Evolutionary conservation across 2,329 filamentous ascomycete genomes (phyloP), one percentile per base, ranked within the genome.

Genomic region (Nothophoma quercina): DNA sequence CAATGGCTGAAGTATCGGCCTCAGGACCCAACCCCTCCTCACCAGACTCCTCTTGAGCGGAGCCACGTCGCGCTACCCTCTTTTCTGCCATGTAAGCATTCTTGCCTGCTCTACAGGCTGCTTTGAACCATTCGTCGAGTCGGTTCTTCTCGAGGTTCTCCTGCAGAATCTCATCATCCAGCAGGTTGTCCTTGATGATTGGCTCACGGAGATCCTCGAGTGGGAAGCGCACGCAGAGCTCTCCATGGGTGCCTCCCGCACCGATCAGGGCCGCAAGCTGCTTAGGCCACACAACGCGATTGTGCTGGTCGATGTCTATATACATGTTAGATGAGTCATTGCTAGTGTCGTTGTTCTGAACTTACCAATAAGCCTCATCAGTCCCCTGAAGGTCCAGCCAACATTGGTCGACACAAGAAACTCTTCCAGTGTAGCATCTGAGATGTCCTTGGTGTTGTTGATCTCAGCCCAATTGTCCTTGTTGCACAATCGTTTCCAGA

Each of bases 401-500:
- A 91, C 79, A 22, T 87, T 81, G 4, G 91, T 96, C 18, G 64
- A 48, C 12, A 64, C 59, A 12, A 96, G 75, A 15, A 84, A 78
- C 22, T 83, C 80, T 45, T 86, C 79, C 22, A 91, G 83, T 56
- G 89, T 83, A 3, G 79, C 76, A 65, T 96, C 92, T 50, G 86
- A 85, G 69, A 90, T 88, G 53, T 88, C 81, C 39, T 88, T 85
- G 0, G 89, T 93, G 60, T 90, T 86, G 68, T 95, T 93, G 68
- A 96, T 83, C 52, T 79, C 80, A 21, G 83, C 79, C 95, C 95
- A 99, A 69, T 97, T 85, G 71, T 97, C 93, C 41, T 87, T 85
- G 60, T 93, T 83, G 66, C 89, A 89, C 56, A 91, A 88, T 46
- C 95, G 86, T 68, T 95, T 88, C 95, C 95, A 99, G 57, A 98